phyloP scores from a whole-genome alignment of 2,329 filamentous ascomycete genomes.

The Exophiala xenobiotica region DNA sequence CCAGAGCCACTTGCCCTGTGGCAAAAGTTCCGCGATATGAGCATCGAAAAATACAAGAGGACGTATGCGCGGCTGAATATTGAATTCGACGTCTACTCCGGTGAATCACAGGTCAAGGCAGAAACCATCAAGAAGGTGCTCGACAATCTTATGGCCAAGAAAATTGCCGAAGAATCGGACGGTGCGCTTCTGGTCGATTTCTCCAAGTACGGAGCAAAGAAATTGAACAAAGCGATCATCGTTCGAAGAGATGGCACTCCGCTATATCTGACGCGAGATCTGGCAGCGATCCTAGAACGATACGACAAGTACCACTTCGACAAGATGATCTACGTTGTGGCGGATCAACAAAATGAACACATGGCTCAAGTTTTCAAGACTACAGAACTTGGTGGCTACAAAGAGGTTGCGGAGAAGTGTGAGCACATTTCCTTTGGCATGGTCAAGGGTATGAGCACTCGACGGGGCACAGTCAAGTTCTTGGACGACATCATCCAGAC shows the following conservation, averaged over 20 bases:
- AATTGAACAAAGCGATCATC: constrained; percentile 66
- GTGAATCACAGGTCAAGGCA: constrained; percentile 65
- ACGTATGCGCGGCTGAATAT: constrained; percentile 66
- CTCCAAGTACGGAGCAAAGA: constrained; percentile 65
- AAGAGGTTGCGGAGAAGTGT: constrained; percentile 59
- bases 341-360: constrained; percentile 64
- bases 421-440: constrained; percentile 67
- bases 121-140: constrained; percentile 64
- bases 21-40: constrained; percentile 63
- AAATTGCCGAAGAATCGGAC: constrained; percentile 63
- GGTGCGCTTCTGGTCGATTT: constrained; percentile 70
- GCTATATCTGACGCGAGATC: constrained; percentile 68
- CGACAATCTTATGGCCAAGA: constrained; percentile 57
- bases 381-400: constrained; percentile 60
- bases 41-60: constrained; percentile 63
- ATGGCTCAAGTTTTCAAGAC: constrained; percentile 66
- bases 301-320: constrained; percentile 62
- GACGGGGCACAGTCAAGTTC: constrained; percentile 73
- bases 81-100: constrained; percentile 64
- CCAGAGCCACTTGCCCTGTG: constrained; percentile 59
- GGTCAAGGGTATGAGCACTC: constrained; percentile 64
- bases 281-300: constrained; percentile 65
- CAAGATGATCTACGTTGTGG: constrained; percentile 68
- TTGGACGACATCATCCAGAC: constrained; percentile 71
- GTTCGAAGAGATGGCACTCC: constrained; percentile 67